Base-by-base conservation (phyloP, 139 green algal species). In the Micromonas pusilla region DNA sequence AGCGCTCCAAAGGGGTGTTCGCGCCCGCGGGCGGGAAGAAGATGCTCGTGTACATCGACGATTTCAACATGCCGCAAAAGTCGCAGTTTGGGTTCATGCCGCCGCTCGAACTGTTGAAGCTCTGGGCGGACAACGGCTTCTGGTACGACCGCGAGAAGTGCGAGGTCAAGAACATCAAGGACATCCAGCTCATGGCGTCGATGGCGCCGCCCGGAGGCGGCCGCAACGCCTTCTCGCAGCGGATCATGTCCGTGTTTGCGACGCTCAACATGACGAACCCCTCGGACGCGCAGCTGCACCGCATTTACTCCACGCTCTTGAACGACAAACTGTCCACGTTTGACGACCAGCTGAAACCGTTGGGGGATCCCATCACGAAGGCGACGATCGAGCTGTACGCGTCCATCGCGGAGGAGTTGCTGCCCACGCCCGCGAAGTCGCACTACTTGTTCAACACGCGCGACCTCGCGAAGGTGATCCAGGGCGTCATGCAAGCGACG, bases 391-490 rank as follows among this genome's bases (percentile, higher is more conserved):
- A 71, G 60, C 33, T 85, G 54, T 85, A 80, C 63, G 70, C 78
- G 13, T 37, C 37, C n/a, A 64, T 80, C 70, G n/a, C 37, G 13
- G 53, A 77, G 52, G 88, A 93, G 83, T 81, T 95, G 77, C 85
- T 95, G 82, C 91, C 91, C 70, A 93, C 88, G 25, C 91, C 91
- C 28, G 83, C 81, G 70, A 95, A 95, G 88, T 88, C 78, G 64
- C 88, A 93, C 80, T 95, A 95, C 85, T 84, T 93, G 34, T 95
- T 95, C 85, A 95, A 95, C 83, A 93, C 87, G 23, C 81, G 91
- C 3, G 91, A 95, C 75, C 81, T 95, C 64, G 86, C 87, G 79
- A 92, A 91, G 84, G 86, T 95, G 70, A 87, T 92, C 38, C 81
- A 83, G 62, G 89, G 89, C 73, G 81, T 91, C 78, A 90, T 90